Evolutionary conservation across 495 filamentous ascomycete genomes (phyloP).

Genomic region (Hypoxylon trugodes): DNA sequence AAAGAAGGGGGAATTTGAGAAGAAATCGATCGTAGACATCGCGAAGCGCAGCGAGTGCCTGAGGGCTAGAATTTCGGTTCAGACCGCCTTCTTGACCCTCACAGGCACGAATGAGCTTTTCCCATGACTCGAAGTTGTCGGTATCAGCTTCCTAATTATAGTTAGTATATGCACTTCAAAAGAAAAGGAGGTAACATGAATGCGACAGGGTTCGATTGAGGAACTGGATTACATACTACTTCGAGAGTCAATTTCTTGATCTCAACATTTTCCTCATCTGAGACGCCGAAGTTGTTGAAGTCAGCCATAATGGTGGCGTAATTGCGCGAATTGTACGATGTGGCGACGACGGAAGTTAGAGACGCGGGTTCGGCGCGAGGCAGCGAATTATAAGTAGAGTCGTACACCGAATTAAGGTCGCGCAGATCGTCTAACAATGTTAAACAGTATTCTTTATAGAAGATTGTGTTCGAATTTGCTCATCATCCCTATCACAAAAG

Average conservation of each 20-base stretch:
- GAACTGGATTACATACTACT: conserved; percentile 66
- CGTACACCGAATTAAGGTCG: neutral
- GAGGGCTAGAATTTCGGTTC: conserved; percentile 94
- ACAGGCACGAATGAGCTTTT: conserved; percentile 84
- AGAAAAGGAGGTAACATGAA: conserved; percentile 1
- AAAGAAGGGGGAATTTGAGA: conserved; percentile 92
- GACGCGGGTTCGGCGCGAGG: conserved; percentile 11
- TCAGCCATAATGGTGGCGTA: conserved; percentile 50
- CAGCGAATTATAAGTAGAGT: conserved; percentile 17
- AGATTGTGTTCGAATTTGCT: neutral
- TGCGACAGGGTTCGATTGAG: neutral
- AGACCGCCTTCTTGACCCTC: conserved; percentile 91
- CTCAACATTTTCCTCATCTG: conserved; percentile 87
- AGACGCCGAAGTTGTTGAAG: conserved; percentile 70
- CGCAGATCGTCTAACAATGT: conserved; percentile 1
- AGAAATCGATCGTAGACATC: conserved; percentile 91
- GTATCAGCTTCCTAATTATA: conserved; percentile 69
- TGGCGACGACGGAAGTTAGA: conserved; percentile 9
- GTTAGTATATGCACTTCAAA: conserved; percentile 19
- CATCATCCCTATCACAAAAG: neutral
- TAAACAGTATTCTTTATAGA: conserved; percentile 7
- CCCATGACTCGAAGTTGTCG: conserved; percentile 95
- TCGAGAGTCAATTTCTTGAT: conserved; percentile 79
- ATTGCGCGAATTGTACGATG: conserved; percentile 7
- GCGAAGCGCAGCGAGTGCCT: conserved; percentile 85